A percentile compares a stretch with the other conserved stretches of the same genome.
These are phyloP conservation scores for Rhodocollybia butyracea DNA, from an alignment of 768 basidiomycete species.

Conservation along the genomic window DNA sequence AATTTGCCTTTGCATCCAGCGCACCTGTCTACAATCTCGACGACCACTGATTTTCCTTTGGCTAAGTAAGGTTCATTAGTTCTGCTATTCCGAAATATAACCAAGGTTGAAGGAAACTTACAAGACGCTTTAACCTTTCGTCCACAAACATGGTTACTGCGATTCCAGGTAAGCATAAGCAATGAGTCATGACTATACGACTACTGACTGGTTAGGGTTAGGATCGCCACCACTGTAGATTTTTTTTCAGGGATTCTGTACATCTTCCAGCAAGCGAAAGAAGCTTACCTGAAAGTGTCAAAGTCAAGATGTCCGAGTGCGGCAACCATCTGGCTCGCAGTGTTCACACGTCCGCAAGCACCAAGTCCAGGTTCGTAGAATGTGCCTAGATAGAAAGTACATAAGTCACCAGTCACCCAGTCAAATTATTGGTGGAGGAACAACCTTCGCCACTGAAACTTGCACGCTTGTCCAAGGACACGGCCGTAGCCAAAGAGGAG, in stretches of 20 bases:
- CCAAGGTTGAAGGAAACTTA: constrained; percentile 15
- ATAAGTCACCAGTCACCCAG: too few relatives aligned
- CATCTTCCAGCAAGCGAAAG: neutral
- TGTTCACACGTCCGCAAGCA: constrained; percentile 36
- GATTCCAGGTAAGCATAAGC: neutral
- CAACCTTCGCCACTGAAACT: too few relatives aligned
- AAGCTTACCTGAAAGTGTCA: constrained; percentile 29
- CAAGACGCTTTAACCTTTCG: constrained; percentile 31
- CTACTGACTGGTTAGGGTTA: constrained; percentile 33
- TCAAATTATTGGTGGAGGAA: too few relatives aligned
- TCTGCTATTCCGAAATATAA: too few relatives aligned
- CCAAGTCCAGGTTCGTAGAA: constrained; percentile 33
- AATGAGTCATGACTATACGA: neutral
- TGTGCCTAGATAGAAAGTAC: too few relatives aligned
- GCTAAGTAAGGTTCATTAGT: neutral
- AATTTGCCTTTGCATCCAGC: neutral
- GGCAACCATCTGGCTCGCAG: constrained; percentile 23
- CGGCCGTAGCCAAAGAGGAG: too few relatives aligned
- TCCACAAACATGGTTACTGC: constrained; percentile 49
- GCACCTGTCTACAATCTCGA: neutral
- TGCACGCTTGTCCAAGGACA: too few relatives aligned
- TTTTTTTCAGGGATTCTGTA: neutral
- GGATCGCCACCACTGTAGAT: neutral
- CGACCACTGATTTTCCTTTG: neutral
- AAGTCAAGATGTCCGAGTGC: constrained; percentile 32